Conservation (phyloP, 23 red algal genomes). For the Gracilariopsis chorda region DNA sequence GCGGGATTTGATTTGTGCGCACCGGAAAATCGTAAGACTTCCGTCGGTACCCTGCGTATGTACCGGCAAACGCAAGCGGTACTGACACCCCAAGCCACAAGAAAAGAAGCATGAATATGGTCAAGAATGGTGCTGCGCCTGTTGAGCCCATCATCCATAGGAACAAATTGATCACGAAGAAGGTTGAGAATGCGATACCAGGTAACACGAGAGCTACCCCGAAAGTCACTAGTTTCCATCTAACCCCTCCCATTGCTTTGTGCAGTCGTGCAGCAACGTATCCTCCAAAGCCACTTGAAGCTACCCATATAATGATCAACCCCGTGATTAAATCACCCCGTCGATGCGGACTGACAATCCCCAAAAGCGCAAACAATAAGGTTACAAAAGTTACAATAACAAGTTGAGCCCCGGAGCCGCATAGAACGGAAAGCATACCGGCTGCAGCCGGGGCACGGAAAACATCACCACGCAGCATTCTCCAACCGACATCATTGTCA, state of each 20-base stretch:
- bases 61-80: conserved; percentile 81
- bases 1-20: conserved; percentile 93
- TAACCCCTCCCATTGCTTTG: conserved; percentile 69
- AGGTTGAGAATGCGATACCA: conserved; percentile 67
- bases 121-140: conserved; percentile 80
- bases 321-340: conserved; percentile 78
- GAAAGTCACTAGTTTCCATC: conserved; percentile 62
- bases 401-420: conserved; percentile 85
- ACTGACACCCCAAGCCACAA: conserved; percentile 96
- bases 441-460: conserved; percentile 78
- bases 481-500: conserved; percentile 91
- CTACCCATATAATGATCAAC: conserved; percentile 75
- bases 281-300: conserved; percentile 63
- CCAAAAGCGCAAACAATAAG: conserved; percentile 67
- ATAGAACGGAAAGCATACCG: conserved; percentile 71
- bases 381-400: conserved; percentile 58
- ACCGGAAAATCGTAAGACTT: conserved; percentile 77
- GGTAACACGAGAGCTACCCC: conserved; percentile 76
- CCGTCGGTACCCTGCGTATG: conserved; percentile 66
- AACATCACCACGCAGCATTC: conserved; percentile 92
- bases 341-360: conserved; percentile 84
- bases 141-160: conserved; percentile 80
- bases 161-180: conserved; percentile 87
- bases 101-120: conserved; percentile 67
- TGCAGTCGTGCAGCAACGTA: conserved; percentile 85